Base-by-base conservation (phyloP, 176 grass and related monocot species). In the Avena eriantha region DNA sequence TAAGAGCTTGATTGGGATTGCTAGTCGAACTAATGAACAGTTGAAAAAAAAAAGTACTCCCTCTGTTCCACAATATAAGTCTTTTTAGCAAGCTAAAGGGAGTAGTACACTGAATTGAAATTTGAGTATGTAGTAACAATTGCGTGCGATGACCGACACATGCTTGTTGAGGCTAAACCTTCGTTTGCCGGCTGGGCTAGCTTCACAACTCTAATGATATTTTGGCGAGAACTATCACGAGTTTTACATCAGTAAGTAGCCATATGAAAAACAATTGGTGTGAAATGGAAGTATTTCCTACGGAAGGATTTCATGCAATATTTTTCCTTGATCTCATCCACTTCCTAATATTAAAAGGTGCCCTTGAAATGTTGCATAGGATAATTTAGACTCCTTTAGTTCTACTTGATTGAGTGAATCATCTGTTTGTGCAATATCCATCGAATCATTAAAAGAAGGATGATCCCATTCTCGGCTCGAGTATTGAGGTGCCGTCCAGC, bases 391-490 rank as follows among this genome's bases (percentile, higher is more conserved):
- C 17, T 43, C 29, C 53, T 84, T 47, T 29, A 84, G 56, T 13
- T 84, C 4, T 41, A 54, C 43, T 84, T 84, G 29, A 61, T 57
- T 45, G 77, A 78, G 45, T 16, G 23, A 48, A 60, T 71, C 36
- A 22, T 24, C 69, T 26, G 48, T 76, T 76, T 66, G 31, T 81
- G 76, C 76, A 43, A 80, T 76, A 24, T 16, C 47, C 24, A 51
- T 34, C 48, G n/a, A 12, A 65, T 80, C 56, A 64, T 55, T 79
- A 64, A 49, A 39, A 84, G 31, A 47, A 65, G 22, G 53, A 78
- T 24, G 10, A 64, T 58, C 69, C 3, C 48, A 56, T 85, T 74
- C 5, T 33, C 45, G 12, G 8, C 0, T 14, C 16, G 53, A 35
- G 26, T 63, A 56, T 82, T 73, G 34, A 35, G 51, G 3, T 36